Evolutionary conservation across 495 filamentous ascomycete species (phyloP).

Genomic region (Chlorociboria aeruginascens): DNA sequence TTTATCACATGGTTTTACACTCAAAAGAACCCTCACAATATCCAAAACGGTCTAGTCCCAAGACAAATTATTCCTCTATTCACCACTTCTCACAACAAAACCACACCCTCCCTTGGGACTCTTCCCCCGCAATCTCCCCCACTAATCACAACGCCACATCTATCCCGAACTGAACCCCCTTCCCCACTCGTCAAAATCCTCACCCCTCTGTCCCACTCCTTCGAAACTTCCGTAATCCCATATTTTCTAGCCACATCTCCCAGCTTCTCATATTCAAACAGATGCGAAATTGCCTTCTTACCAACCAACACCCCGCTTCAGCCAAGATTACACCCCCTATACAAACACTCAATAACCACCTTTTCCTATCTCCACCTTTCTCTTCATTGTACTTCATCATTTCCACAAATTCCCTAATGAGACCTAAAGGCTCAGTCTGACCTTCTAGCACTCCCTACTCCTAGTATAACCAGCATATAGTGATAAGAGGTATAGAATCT

Average conservation of each 20-base stretch:
- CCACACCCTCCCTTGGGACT: slow-evolving; percentile 5
- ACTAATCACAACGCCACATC: slow-evolving; percentile 71
- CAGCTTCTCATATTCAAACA: slow-evolving; percentile 43
- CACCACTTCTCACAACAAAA: background rate
- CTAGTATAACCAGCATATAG: slow-evolving; percentile 56
- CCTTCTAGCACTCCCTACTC: slow-evolving; percentile 45
- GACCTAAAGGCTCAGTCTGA: slow-evolving; percentile 43
- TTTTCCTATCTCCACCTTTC: slow-evolving; percentile 45
- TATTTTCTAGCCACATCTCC: slow-evolving; percentile 30
- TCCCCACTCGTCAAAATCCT: slow-evolving; percentile 60
- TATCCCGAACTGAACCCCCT: slow-evolving; percentile 60
- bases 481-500: slow-evolving; percentile 36
- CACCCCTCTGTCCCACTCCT: slow-evolving; percentile 43
- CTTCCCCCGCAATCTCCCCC: slow-evolving; percentile 5
- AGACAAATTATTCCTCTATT: no score
- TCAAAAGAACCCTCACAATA: background rate
- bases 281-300: slow-evolving; percentile 59
- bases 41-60: background rate
- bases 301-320: slow-evolving; percentile 55
- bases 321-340: slow-evolving; percentile 63
- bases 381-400: background rate
- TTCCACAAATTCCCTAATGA: slow-evolving; percentile 44
- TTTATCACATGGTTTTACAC: no score
- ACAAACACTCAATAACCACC: slow-evolving; percentile 61
- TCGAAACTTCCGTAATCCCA: slow-evolving; percentile 50